phyloP scores from a whole-genome alignment of 2,329 filamentous ascomycete genomes.

The Scleromitrula shiraiana region DNA sequence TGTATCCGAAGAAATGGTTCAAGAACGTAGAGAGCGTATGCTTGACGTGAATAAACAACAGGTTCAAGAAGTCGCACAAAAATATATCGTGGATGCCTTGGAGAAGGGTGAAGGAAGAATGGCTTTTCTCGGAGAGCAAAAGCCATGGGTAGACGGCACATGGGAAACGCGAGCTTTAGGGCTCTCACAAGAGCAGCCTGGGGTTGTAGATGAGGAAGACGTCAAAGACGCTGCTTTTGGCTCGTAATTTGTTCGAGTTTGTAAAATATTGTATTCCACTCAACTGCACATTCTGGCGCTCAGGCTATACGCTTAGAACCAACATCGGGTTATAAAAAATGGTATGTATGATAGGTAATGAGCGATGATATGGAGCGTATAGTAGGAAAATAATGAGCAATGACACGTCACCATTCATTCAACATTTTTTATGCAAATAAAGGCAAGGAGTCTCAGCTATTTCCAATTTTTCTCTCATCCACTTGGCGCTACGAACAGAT shows the following conservation, averaged over 20 bases:
- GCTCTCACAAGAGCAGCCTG: constrained; percentile 43
- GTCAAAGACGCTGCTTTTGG: constrained; percentile 22
- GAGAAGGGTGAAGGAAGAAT: constrained; percentile 52
- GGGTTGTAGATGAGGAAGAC: constrained; percentile 25
- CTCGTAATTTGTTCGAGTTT: constrained; percentile 19
- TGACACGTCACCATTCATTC: constrained; percentile 2
- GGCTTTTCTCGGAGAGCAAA: constrained; percentile 76
- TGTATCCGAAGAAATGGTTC: constrained; percentile 82
- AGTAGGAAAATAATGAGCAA: constrained; percentile 2
- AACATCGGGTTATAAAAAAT: constrained; percentile 2
- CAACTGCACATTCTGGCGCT: constrained; percentile 14
- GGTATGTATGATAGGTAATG: constrained; percentile 7
- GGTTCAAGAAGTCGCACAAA: constrained; percentile 72
- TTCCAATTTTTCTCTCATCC: background rate
- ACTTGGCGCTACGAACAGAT: constrained; percentile 44
- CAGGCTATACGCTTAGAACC: constrained; percentile 11
- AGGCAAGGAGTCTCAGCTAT: no score
- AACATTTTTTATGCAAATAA: no score
- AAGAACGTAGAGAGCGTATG: constrained; percentile 72
- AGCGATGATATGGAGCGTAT: background rate
- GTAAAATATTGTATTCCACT: constrained; percentile 26
- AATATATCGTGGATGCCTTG: constrained; percentile 65
- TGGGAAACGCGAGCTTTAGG: constrained; percentile 74
- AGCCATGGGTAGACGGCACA: constrained; percentile 62
- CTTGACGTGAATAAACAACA: constrained; percentile 78